Evolutionary conservation across 441 rosid genomes (phyloP).

Genomic region (Populus tomentosa): DNA sequence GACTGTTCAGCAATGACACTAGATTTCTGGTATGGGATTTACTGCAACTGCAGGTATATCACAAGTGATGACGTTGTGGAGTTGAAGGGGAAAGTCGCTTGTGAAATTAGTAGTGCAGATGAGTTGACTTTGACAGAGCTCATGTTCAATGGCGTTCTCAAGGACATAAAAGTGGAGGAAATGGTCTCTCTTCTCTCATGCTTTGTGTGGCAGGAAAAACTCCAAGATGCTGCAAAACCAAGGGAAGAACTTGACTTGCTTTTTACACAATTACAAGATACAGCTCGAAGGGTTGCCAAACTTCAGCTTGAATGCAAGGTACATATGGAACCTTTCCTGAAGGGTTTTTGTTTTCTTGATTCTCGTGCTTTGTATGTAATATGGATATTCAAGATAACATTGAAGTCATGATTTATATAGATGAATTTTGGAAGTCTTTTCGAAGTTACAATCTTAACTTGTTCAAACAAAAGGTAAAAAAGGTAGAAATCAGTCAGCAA

Average conservation of each 20-base stretch:
- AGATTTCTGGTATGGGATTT: background rate
- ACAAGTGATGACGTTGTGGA: conserved; percentile 76
- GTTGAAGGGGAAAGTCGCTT: conserved; percentile 95
- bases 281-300: conserved; percentile 88
- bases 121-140: conserved; percentile 92
- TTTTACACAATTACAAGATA: conserved; percentile 79
- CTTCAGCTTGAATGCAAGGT: conserved; percentile 97
- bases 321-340: conserved; percentile 1
- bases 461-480: background rate
- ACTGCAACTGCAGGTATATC: conserved; percentile 48
- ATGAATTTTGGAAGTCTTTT: background rate
- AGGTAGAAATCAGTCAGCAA: background rate
- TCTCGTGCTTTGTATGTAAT: background rate
- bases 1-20: background rate
- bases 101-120: conserved; percentile 96
- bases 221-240: conserved; percentile 84
- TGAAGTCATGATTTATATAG: background rate
- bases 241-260: conserved; percentile 93
- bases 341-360: background rate
- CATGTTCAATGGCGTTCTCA: conserved; percentile 83
- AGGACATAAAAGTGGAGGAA: conserved; percentile 87
- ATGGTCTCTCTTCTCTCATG: conserved; percentile 97
- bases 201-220: conserved; percentile 96
- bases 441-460: background rate
- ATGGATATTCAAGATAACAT: background rate